These are phyloP conservation scores for Thelonectria olida DNA, from an alignment of 2,329 filamentous ascomycete genomes.

Conservation along the genomic window DNA sequence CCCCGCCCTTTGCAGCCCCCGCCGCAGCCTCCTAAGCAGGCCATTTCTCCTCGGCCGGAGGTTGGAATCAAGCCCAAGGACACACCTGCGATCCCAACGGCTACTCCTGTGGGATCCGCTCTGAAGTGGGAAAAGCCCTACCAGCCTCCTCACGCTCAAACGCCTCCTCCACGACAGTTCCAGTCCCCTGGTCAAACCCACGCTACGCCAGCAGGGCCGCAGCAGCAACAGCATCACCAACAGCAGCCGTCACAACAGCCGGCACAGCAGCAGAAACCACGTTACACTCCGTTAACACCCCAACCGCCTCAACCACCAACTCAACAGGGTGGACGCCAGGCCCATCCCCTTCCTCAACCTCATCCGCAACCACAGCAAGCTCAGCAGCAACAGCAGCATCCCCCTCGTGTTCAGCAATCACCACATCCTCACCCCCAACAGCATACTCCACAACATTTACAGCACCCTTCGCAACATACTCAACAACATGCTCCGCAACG, in stretches of 20 bases:
- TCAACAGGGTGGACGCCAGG: neutral
- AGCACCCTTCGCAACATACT: constrained; percentile 2
- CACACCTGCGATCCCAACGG: constrained; percentile 26
- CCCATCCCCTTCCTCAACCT: neutral
- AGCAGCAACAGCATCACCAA: constrained; percentile 19
- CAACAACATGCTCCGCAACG: constrained; percentile 29
- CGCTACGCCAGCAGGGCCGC: constrained; percentile 29
- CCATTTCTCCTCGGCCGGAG: constrained; percentile 48
- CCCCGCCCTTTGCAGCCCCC: constrained; percentile 45
- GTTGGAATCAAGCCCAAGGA: constrained; percentile 43
- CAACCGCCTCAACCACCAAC: too few relatives aligned
- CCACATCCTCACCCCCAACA: neutral
- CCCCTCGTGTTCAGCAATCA: neutral
- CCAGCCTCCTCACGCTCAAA: constrained; percentile 44
- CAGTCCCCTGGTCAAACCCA: constrained; percentile 36
- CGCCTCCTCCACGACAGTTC: constrained; percentile 37
- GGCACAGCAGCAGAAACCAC: constrained; percentile 20
- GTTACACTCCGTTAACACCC: neutral
- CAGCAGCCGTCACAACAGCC: neutral
- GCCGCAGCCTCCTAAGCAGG: constrained; percentile 42
- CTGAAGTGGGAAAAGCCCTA: constrained; percentile 55
- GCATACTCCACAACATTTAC: neutral
- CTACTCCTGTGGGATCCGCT: constrained; percentile 36
- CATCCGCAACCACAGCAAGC: neutral
- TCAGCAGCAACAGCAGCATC: neutral